Percentiles rank a stretch among this genome's conserved stretches.
These are phyloP conservation scores for Penicillium sp. DNA, from an alignment of 2,329 filamentous ascomycete species.

Conservation along the genomic window DNA sequence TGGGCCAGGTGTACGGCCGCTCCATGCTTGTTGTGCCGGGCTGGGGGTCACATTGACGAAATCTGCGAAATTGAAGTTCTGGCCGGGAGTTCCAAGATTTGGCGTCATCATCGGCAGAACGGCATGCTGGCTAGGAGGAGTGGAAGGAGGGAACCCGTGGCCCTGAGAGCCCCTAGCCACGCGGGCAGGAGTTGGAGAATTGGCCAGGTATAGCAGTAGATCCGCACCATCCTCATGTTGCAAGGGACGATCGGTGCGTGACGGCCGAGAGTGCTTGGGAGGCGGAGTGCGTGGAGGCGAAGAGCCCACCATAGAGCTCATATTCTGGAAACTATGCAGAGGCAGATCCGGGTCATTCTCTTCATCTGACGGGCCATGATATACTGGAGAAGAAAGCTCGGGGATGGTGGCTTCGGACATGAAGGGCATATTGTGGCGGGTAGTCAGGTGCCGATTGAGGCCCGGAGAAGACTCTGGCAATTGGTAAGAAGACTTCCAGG, in stretches of 20 bases:
- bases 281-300: conserved; percentile 84
- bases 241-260: conserved; percentile 51
- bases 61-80: conserved; percentile 89
- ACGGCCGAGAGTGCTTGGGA: conserved; percentile 54
- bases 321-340: conserved; percentile 42
- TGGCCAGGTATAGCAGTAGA: conserved; percentile 78
- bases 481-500: conserved; percentile 75
- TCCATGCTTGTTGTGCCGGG: conserved; percentile 83
- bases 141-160: conserved; percentile 63
- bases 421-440: conserved; percentile 77
- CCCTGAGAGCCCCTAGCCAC: conserved; percentile 47
- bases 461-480: conserved; percentile 84
- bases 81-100: conserved; percentile 72
- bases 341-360: conserved; percentile 83
- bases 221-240: conserved; percentile 78
- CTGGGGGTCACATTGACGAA: conserved; percentile 97
- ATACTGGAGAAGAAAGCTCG: conserved; percentile 55
- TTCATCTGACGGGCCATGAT: conserved; percentile 55
- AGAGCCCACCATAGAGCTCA: conserved; percentile 60
- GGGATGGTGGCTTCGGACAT: conserved; percentile 70
- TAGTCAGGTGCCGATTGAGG: conserved; percentile 70
- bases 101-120: conserved; percentile 51
- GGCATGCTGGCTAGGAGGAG: conserved; percentile 67
- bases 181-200: conserved; percentile 83
- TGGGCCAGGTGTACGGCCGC: conserved; percentile 54